Evolutionary conservation across 768 basidiomycete genomes (phyloP).

Genomic region (Phylloporus arenicola): DNA sequence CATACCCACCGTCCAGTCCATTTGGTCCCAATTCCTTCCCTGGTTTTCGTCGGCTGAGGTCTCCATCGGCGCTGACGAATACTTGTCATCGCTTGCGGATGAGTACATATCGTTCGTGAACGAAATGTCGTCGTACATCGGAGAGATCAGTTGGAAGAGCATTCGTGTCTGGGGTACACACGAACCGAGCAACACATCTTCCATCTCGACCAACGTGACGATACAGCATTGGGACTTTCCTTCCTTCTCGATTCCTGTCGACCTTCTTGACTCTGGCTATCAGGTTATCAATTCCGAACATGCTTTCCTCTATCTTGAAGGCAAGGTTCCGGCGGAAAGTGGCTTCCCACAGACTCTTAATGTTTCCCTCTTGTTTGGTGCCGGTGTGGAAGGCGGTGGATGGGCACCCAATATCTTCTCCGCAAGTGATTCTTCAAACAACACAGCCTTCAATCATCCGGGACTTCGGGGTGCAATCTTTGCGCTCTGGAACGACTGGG

Average conservation of each 20-base stretch:
- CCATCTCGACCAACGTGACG: slow-evolving; percentile 37
- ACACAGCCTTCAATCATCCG: slow-evolving; percentile 25
- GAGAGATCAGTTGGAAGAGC: slow-evolving; percentile 28
- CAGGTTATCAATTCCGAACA: slow-evolving; percentile 34
- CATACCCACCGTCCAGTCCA: slow-evolving; percentile 37
- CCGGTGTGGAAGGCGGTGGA: slow-evolving; percentile 22
- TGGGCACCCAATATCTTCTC: slow-evolving; percentile 37
- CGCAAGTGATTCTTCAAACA: slow-evolving; percentile 26
- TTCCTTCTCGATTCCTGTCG: slow-evolving; percentile 28
- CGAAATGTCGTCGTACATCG: slow-evolving; percentile 36
- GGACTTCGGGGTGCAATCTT: slow-evolving; percentile 33
- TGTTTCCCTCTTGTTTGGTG: slow-evolving; percentile 26
- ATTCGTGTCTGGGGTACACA: slow-evolving; percentile 42
- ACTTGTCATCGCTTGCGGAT: slow-evolving; percentile 32
- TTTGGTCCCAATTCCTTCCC: slow-evolving; percentile 39
- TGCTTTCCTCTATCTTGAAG: slow-evolving; percentile 34
- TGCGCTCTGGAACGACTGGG: slow-evolving; percentile 42
- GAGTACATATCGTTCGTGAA: slow-evolving; percentile 42
- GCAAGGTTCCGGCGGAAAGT: slow-evolving; percentile 30
- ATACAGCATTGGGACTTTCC: slow-evolving; percentile 43
- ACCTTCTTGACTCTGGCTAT: slow-evolving; percentile 32
- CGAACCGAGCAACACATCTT: slow-evolving; percentile 33
- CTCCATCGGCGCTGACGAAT: slow-evolving; percentile 45
- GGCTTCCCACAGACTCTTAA: slow-evolving; percentile 33
- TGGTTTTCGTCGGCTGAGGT: slow-evolving; percentile 38